Conservation (phyloP, 768 basidiomycete species). For the Russula abietina region DNA sequence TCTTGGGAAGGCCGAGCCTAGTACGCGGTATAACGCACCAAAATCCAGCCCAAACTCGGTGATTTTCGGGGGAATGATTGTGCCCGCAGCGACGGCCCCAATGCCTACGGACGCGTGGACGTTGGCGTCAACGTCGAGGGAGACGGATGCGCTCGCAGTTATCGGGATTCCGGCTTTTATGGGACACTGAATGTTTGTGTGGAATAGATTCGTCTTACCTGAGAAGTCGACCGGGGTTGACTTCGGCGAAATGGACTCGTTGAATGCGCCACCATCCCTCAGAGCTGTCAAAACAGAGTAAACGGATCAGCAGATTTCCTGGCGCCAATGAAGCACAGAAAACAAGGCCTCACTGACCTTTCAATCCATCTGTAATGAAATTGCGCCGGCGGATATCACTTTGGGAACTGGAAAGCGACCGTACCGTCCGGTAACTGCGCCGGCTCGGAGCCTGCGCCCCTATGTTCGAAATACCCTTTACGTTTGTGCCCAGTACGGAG, state of each 20-base stretch:
- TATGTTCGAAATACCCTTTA: not conserved
- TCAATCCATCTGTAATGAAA: not conserved
- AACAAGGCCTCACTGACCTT: not conserved
- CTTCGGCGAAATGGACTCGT: not conserved
- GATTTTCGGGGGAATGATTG: constrained; percentile 12
- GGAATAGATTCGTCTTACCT: not conserved
- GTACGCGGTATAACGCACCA: not conserved
- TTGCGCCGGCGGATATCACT: not conserved
- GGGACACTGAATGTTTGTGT: not conserved
- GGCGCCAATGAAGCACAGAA: not conserved
- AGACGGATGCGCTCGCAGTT: not conserved
- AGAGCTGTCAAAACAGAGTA: not conserved
- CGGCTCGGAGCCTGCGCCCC: not conserved
- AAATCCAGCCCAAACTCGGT: constrained; percentile 3
- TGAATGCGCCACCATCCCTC: not conserved
- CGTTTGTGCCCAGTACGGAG: not conserved
- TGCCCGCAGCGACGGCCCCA: constrained; percentile 11
- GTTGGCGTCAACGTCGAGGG: constrained; percentile 1
- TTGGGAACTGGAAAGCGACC: not conserved
- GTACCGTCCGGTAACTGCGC: not conserved
- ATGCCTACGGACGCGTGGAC: not conserved
- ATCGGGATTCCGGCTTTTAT: not conserved
- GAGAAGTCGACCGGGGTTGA: not conserved
- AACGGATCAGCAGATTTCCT: not conserved
- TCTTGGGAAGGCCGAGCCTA: not conserved